Conservation (phyloP, 257 asterid species). For the Eustoma russellianum region DNA sequence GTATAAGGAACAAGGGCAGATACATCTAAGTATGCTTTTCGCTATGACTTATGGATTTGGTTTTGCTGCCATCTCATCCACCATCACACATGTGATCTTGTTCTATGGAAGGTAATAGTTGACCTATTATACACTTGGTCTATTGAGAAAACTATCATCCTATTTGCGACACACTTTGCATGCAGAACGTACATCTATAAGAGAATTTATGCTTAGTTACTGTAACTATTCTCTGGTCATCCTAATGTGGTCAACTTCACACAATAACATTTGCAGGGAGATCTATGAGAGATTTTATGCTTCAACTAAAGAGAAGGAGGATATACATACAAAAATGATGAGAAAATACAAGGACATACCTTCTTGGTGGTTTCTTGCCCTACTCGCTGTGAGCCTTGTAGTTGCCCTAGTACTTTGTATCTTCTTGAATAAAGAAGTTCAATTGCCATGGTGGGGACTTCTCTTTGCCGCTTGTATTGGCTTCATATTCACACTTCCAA, state of each 20-base stretch:
- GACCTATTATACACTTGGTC: no score
- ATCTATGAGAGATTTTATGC: no score
- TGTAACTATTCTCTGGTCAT: no score
- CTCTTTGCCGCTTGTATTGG: conserved; percentile 67
- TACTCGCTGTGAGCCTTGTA: conserved; percentile 57
- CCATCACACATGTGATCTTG: conserved; percentile 64
- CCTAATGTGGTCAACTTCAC: no score
- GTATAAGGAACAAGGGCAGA: conserved; percentile 61
- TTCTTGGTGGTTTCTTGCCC: conserved; percentile 70
- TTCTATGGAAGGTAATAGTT: conserved; percentile 76
- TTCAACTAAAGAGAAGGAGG: no score
- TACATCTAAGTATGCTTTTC: conserved; percentile 76
- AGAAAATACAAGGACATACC: conserved; percentile 76
- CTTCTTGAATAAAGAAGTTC: conserved; percentile 64
- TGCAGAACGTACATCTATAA: no score
- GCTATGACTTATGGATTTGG: conserved; percentile 83
- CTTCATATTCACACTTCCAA: conserved; percentile 81
- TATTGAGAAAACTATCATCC: no score
- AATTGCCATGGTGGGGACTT: conserved; percentile 98
- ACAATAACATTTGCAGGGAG: no score
- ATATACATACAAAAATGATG: no score
- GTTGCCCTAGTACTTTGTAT: conserved; percentile 66
- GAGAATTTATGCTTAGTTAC: no score
- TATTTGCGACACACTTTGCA: no score
- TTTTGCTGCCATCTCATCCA: conserved; percentile 86